A percentile compares a stretch with the other conserved stretches of the same genome.
Evolutionary conservation across 1,284 basidiomycete species (phyloP).

Genomic region (Exsudoporus floridanus): DNA sequence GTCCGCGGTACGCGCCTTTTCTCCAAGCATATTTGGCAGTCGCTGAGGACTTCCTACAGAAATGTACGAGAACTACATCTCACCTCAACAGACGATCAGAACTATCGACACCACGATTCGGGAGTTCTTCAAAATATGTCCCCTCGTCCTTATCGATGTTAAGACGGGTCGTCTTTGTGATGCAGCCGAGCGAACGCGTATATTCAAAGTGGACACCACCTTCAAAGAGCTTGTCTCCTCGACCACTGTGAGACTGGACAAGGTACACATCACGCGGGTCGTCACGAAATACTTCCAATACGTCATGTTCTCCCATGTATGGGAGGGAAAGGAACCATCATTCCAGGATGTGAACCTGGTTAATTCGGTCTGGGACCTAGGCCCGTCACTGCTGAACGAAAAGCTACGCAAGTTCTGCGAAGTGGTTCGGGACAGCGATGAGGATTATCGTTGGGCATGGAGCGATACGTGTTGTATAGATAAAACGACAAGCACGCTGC

Average conservation of each 20-base stretch:
- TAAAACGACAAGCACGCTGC: not conserved
- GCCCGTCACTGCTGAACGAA: slow-evolving; percentile 4
- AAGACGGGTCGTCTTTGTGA: slow-evolving; percentile 9
- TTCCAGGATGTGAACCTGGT: slow-evolving; percentile 17
- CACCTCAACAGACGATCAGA: not conserved
- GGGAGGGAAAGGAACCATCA: slow-evolving; percentile 19
- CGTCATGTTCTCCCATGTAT: slow-evolving; percentile 22
- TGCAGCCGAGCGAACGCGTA: not conserved
- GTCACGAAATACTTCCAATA: slow-evolving; percentile 19
- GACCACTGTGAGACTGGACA: slow-evolving; percentile 1
- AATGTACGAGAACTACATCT: not conserved
- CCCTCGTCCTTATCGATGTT: not conserved
- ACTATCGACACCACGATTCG: slow-evolving; percentile 3
- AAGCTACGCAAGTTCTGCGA: slow-evolving; percentile 17
- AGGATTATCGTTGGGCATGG: slow-evolving; percentile 12
- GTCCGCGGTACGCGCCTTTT: not conserved
- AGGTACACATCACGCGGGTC: slow-evolving; percentile 4
- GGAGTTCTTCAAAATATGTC: not conserved
- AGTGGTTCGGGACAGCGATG: slow-evolving; percentile 1
- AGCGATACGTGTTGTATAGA: slow-evolving; percentile 1
- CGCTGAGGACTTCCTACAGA: not conserved
- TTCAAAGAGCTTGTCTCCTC: slow-evolving; percentile 14
- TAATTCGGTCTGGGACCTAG: slow-evolving; percentile 11
- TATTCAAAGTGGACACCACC: slow-evolving; percentile 7
- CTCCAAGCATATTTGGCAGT: too few species aligned